These are phyloP conservation scores for Gynandropsis gynandra DNA, from an alignment of 345 rosid genomes.

Conservation along the genomic window DNA sequence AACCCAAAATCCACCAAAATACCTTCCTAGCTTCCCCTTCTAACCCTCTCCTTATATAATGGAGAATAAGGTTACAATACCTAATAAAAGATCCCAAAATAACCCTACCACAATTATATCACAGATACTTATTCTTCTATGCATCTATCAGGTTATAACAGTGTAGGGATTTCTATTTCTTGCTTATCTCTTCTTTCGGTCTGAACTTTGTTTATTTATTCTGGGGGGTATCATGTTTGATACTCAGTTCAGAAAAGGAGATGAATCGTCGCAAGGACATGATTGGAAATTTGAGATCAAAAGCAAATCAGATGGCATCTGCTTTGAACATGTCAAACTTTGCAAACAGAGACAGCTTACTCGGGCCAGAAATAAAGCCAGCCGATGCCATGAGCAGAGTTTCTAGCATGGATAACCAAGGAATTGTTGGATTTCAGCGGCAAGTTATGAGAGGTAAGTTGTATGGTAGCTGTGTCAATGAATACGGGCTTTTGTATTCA, in stretches of 20 bases:
- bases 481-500: neutral
- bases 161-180: too few species aligned
- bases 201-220: neutral
- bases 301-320: conserved; percentile 84
- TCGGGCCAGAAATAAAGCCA: conserved; percentile 73
- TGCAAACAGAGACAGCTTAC: conserved; percentile 75
- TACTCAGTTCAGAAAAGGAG: conserved; percentile 82
- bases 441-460: conserved; percentile 87
- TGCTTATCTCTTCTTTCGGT: neutral
- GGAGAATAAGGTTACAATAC: too few species aligned
- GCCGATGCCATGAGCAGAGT: conserved; percentile 55
- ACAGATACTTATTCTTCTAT: too few species aligned
- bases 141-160: too few species aligned
- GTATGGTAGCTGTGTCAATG: conserved; percentile 10
- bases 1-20: too few species aligned
- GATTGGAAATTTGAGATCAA: conserved; percentile 67
- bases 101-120: too few species aligned
- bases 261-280: conserved; percentile 94
- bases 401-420: conserved; percentile 71
- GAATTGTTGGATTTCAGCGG: conserved; percentile 80
- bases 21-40: too few species aligned
- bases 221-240: neutral
- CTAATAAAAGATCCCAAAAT: too few species aligned
- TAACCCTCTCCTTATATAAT: too few species aligned
- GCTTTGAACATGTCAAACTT: conserved; percentile 81